Evolutionary conservation across 495 filamentous ascomycete species (phyloP).

Genomic region (Daldinia concentrica): DNA sequence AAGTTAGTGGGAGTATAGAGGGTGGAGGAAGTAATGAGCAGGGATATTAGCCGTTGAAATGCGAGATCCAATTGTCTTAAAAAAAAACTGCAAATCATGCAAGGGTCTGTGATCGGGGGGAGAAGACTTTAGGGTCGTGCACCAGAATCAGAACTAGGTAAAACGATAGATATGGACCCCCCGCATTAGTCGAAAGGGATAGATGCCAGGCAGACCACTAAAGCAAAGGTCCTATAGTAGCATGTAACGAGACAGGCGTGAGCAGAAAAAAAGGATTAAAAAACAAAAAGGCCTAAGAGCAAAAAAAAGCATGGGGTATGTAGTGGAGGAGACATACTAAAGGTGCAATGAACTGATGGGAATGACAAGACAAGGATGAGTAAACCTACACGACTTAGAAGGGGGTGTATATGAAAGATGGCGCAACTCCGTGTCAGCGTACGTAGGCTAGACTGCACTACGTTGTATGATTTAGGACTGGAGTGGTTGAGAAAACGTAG

Average conservation of each 20-base stretch:
- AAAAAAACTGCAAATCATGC: conserved; percentile 48
- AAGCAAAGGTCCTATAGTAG: conserved; percentile 14
- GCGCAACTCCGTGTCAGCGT: conserved; percentile 29
- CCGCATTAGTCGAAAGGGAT: conserved; percentile 41
- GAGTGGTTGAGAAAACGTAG: conserved; percentile 10
- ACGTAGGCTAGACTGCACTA: conserved; percentile 25
- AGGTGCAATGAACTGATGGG: conserved; percentile 34
- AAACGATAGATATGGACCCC: conserved; percentile 33
- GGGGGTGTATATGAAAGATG: conserved; percentile 24
- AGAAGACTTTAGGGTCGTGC: conserved; percentile 39
- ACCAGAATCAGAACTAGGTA: conserved; percentile 33
- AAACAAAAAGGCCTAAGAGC: conserved; percentile 3
- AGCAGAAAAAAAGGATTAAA: conserved; percentile 2
- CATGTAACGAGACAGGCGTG: conserved; percentile 10
- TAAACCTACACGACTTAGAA: conserved; percentile 33
- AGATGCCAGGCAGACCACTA: conserved; percentile 15
- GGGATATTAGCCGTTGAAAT: conserved; percentile 49
- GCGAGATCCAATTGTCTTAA: conserved; percentile 46
- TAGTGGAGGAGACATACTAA: conserved; percentile 25
- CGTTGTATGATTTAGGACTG: conserved; percentile 29
- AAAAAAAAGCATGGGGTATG: conserved; percentile 28
- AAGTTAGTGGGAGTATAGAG: conserved; percentile 26
- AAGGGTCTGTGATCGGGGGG: conserved; percentile 46
- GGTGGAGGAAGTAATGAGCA: conserved; percentile 33
- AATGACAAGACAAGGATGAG: conserved; percentile 43